These are phyloP conservation scores for Bimuria novae-zelandiae DNA, from an alignment of 2,329 filamentous ascomycete species.

Conservation along the genomic window DNA sequence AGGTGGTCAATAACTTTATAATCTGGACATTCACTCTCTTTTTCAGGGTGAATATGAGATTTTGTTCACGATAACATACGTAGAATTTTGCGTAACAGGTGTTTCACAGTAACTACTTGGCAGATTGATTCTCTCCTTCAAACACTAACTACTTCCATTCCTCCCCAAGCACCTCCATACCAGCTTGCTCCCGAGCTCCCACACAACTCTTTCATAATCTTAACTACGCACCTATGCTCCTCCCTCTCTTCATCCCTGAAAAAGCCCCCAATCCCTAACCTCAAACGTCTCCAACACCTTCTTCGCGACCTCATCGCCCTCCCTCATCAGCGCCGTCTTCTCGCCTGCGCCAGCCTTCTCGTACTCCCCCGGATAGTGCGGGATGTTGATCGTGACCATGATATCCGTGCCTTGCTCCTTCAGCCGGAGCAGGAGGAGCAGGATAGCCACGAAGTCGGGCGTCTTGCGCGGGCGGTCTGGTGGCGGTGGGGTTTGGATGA, in stretches of 20 bases:
- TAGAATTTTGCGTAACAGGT: too few relatives aligned
- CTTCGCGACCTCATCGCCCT: conserved; percentile 65
- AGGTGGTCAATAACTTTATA: too few relatives aligned
- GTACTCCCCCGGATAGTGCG: conserved; percentile 77
- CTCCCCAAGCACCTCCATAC: too few relatives aligned
- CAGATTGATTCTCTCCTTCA: too few relatives aligned
- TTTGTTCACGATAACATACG: too few relatives aligned
- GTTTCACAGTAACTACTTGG: too few relatives aligned
- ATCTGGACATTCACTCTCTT: too few relatives aligned
- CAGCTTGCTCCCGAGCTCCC: too few relatives aligned
- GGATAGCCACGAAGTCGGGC: conserved; percentile 70
- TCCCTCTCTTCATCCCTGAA: conserved; percentile 46
- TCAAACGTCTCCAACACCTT: conserved; percentile 75
- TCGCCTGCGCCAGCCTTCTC: conserved; percentile 73
- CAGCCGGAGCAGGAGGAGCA: conserved; percentile 77
- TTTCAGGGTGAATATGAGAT: too few relatives aligned
- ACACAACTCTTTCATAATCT: background rate
- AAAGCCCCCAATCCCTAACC: conserved; percentile 80
- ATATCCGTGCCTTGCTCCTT: conserved; percentile 78
- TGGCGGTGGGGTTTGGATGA: conserved; percentile 54
- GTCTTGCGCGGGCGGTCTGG: conserved; percentile 35
- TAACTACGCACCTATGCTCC: background rate
- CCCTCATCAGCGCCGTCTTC: conserved; percentile 66
- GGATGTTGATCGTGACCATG: conserved; percentile 85
- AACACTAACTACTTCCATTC: too few relatives aligned